Evolutionary conservation across 2,329 filamentous ascomycete species (phyloP).

Genomic region (Cladosporium halotolerans): DNA sequence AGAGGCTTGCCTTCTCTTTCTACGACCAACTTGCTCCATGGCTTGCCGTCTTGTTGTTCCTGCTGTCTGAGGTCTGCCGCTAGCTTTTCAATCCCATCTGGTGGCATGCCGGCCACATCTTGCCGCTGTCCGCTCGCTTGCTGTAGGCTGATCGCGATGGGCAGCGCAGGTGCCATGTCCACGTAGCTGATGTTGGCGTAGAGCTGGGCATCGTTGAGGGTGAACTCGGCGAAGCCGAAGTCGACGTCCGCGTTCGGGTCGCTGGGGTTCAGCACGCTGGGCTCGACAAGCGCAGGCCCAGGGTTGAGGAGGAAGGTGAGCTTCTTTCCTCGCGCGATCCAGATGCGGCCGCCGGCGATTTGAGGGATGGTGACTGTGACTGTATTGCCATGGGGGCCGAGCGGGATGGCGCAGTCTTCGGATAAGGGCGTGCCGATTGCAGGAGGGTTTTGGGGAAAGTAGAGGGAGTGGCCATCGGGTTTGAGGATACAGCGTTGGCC

Average conservation of each 20-base stretch:
- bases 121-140: slow-evolving; percentile 35
- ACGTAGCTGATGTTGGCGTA: slow-evolving; percentile 42
- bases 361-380: slow-evolving; percentile 29
- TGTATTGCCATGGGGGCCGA: slow-evolving; percentile 29
- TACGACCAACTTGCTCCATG: slow-evolving; percentile 59
- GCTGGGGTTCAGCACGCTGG: slow-evolving; percentile 30
- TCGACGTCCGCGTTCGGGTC: slow-evolving; percentile 41
- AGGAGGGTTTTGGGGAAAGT: slow-evolving; percentile 29
- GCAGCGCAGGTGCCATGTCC: slow-evolving; percentile 35
- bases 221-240: slow-evolving; percentile 46
- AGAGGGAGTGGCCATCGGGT: slow-evolving; percentile 30
- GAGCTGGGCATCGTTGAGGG: slow-evolving; percentile 41
- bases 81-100: slow-evolving; percentile 53
- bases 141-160: slow-evolving; percentile 34
- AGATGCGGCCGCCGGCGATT: slow-evolving; percentile 35
- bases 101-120: slow-evolving; percentile 54
- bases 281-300: slow-evolving; percentile 30
- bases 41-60: slow-evolving; percentile 48
- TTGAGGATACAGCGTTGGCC: slow-evolving; percentile 29
- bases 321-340: slow-evolving; percentile 28
- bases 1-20: slow-evolving; percentile 33
- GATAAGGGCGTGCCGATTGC: slow-evolving; percentile 27
- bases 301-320: slow-evolving; percentile 34
- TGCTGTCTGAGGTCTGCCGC: slow-evolving; percentile 52
- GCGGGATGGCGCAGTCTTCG: slow-evolving; percentile 33